Evolutionary conservation across 1,284 basidiomycete genomes (phyloP), one percentile per base, ranked within the genome.

Genomic region (Phellinidium pouzarii): DNA sequence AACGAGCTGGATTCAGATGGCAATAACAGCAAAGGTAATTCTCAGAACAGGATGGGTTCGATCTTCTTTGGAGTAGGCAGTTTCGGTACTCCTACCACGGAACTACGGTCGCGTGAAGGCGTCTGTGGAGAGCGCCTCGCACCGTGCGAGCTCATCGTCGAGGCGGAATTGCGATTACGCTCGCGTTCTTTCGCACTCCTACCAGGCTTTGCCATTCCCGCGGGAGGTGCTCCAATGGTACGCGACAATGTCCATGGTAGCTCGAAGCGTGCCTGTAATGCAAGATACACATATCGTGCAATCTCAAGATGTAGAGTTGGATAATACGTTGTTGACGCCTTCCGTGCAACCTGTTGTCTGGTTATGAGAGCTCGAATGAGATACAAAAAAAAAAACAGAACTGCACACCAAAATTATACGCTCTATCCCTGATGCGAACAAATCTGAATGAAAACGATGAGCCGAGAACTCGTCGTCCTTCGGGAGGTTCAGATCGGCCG

Each of bases 281-380:
- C 80, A 55, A 82, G 74, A 0, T 77, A 72, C 57, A 94, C 75
- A 65, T 95, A 96, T 22, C 92, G 80, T 1, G 91, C 79, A 44
- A 97, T 74, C 68, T 96, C 94, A 44, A 96, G 82, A 65, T 97
- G 94, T 2, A 97, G 78, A 1, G 83, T 87, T 0, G 92, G 91
- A 66, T 97, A 97, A 66, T 95, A 95, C 8, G 87, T 84, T 11
- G 86, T 83, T 5, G 93, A 95, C 6, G 94, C 91, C 67, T 95
- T 95, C 50, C 94, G 85, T 1, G 91, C 80, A 40, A 94, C 90
- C 93, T 96, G 63, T n/a, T 7, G 4, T 38, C 26, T 45, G 23
- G 29, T 20, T 7, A 34, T 14, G 38, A 46, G 1, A 29, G 49
- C 8, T 4, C 25, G n/a, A 17, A 11, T 57, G 31, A 63, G 61